These are phyloP conservation scores for Scutellaria minor DNA, from an alignment of 257 asterid species.

Conservation along the genomic window DNA sequence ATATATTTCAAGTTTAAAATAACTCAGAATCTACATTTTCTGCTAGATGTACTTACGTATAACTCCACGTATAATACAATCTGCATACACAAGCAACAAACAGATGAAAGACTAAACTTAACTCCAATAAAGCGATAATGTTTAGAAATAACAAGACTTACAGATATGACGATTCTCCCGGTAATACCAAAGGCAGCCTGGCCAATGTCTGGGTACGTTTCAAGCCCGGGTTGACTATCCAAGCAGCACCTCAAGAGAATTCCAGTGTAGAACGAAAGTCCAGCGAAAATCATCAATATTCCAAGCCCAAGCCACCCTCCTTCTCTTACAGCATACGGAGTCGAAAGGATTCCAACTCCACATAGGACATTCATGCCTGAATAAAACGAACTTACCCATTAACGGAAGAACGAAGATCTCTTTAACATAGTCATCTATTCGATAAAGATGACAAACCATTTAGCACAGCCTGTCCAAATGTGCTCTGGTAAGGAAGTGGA, in stretches of 20 bases:
- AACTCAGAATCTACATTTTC: neutral
- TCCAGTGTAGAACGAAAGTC: conserved; percentile 87
- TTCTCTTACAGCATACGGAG: conserved; percentile 89
- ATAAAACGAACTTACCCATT: neutral
- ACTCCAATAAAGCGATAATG: neutral
- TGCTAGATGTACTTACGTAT: conserved; percentile 71
- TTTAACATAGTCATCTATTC: too few relatives aligned
- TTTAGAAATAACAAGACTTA: conserved; percentile 44
- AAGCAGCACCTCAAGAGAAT: conserved; percentile 76
- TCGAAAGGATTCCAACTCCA: conserved; percentile 96
- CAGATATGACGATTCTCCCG: conserved; percentile 82
- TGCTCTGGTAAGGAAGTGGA: conserved; percentile 57
- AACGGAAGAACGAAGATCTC: too few relatives aligned
- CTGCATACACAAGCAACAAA: conserved; percentile 59
- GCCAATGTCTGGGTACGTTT: conserved; percentile 96
- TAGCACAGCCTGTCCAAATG: conserved; percentile 83
- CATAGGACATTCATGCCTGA: conserved; percentile 89
- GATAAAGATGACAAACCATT: conserved; percentile 55
- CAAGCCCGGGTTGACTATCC: conserved; percentile 96
- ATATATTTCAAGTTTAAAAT: neutral
- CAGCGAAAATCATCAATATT: conserved; percentile 63
- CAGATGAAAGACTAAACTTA: conserved; percentile 5
- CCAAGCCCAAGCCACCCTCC: conserved; percentile 94
- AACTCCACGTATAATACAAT: conserved; percentile 80
- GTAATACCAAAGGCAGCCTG: conserved; percentile 90